Conservation (phyloP, 2,329 filamentous ascomycete genomes). For the Coleophoma cylindrospora region DNA sequence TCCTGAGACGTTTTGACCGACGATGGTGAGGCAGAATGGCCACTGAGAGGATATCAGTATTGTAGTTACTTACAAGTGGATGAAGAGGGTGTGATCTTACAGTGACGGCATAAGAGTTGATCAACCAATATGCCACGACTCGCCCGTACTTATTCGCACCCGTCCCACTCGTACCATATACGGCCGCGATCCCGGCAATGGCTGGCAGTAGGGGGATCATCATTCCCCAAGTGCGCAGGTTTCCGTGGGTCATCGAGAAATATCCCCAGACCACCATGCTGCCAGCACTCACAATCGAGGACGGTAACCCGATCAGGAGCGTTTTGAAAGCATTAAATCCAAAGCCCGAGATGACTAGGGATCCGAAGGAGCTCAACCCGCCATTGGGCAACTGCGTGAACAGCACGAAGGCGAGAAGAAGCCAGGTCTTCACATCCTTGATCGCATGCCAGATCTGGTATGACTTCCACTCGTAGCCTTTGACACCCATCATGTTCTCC, state of each 20-base stretch:
- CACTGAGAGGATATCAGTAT: slow-evolving; percentile 6
- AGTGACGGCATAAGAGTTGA: slow-evolving; percentile 20
- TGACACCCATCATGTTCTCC: slow-evolving; percentile 30
- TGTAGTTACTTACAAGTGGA: slow-evolving; percentile 10
- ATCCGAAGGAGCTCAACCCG: slow-evolving; percentile 33
- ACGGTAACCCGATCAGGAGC: slow-evolving; percentile 40
- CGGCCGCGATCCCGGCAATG: slow-evolving; percentile 29
- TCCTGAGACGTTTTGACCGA: slow-evolving; percentile 42
- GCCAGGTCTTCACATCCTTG: slow-evolving; percentile 36
- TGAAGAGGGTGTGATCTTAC: slow-evolving; percentile 36
- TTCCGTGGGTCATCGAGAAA: not conserved
- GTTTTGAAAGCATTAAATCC: slow-evolving; percentile 39
- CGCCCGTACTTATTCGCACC: slow-evolving; percentile 36
- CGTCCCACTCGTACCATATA: slow-evolving; percentile 29
- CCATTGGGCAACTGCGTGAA: slow-evolving; percentile 23
- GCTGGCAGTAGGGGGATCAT: slow-evolving; percentile 24
- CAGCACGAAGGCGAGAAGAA: slow-evolving; percentile 37
- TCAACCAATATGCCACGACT: slow-evolving; percentile 40
- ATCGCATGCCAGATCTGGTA: slow-evolving; percentile 41
- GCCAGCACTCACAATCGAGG: slow-evolving; percentile 39
- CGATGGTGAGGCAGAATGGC: slow-evolving; percentile 33
- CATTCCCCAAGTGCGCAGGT: slow-evolving; percentile 11
- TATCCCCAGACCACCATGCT: slow-evolving; percentile 28
- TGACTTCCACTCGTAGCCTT: slow-evolving; percentile 36
- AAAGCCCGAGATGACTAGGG: slow-evolving; percentile 40